Percentiles rank a stretch among this genome's conserved stretches.
phyloP scores from a whole-genome alignment of 805 yeast species.

The Wickerhamomyces bisporus region DNA sequence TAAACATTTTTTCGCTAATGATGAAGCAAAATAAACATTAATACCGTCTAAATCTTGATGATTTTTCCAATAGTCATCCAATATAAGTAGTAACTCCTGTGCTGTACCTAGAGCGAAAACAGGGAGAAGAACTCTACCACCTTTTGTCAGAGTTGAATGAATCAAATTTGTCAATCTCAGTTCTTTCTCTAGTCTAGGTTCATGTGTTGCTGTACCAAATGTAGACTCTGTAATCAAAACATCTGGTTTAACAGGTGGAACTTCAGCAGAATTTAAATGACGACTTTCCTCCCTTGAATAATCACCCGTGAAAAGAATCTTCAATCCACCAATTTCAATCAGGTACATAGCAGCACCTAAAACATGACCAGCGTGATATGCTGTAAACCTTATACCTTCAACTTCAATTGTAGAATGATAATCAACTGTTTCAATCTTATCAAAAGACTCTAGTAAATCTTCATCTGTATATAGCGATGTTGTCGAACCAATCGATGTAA shows the following conservation, averaged over 20 bases:
- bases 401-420: constrained; percentile 94
- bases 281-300: constrained; percentile 94
- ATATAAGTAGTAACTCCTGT: constrained; percentile 81
- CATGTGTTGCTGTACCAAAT: constrained; percentile 96
- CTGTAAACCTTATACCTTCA: constrained; percentile 92
- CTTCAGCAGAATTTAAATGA: constrained; percentile 91
- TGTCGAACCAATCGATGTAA: constrained; percentile 54
- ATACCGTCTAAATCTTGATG: constrained; percentile 78
- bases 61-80: constrained; percentile 92
- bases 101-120: constrained; percentile 97
- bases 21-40: constrained; percentile 87
- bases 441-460: constrained; percentile 83
- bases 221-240: constrained; percentile 91
- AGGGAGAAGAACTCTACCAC: constrained; percentile 89
- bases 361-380: constrained; percentile 99
- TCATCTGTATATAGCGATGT: constrained; percentile 74
- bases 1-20: constrained; percentile 92
- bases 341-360: constrained; percentile 98
- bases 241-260: constrained; percentile 85
- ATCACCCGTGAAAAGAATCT: constrained; percentile 90
- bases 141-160: constrained; percentile 77
- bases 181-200: constrained; percentile 84
- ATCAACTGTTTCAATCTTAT: constrained; percentile 87
- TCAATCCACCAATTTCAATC: constrained; percentile 89
- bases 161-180: constrained; percentile 72